Conservation (phyloP, 2,329 filamentous ascomycete genomes). For the Cadophora sp. region DNA sequence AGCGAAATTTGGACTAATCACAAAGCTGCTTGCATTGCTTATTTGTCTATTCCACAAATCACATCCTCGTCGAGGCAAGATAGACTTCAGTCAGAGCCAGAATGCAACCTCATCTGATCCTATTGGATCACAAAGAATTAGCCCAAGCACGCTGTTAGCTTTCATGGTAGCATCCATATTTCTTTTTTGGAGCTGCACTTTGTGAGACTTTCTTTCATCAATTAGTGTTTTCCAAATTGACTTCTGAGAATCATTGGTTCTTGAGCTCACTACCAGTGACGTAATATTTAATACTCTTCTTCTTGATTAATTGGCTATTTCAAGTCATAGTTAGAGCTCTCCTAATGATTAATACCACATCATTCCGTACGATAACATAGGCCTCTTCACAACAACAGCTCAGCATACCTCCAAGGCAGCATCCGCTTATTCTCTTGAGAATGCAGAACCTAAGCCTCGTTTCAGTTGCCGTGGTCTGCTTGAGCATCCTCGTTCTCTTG, state of each 20-base stretch:
- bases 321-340: no score
- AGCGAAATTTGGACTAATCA: neutral
- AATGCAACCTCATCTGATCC: slow-evolving; percentile 1
- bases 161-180: neutral
- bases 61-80: neutral
- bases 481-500: neutral
- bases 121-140: neutral
- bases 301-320: no score
- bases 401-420: no score
- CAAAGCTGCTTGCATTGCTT: neutral
- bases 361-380: no score
- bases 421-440: neutral
- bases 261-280: neutral
- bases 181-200: neutral
- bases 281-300: neutral
- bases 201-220: neutral
- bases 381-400: neutral
- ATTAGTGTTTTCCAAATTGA: neutral
- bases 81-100: neutral
- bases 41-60: neutral
- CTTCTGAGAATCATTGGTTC: neutral
- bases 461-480: neutral
- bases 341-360: no score
- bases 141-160: neutral
- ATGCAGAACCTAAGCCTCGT: neutral